Conservation (phyloP, 345 rosid genomes). For the Aquilaria malaccensis region DNA sequence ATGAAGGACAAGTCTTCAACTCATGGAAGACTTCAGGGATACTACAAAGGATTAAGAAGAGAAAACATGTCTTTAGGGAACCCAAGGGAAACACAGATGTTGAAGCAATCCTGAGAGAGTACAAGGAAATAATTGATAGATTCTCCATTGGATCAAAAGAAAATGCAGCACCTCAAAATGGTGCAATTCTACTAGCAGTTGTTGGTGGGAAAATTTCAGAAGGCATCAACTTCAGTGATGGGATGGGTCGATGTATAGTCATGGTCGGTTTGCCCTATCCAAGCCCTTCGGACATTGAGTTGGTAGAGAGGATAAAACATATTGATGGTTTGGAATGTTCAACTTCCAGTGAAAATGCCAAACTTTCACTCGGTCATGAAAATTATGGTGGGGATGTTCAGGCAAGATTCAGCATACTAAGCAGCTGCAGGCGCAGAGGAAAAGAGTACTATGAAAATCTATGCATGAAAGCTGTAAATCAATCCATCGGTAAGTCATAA, state of each 20-base stretch:
- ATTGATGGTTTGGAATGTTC: conserved; percentile 65
- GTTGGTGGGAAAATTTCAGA: conserved; percentile 99
- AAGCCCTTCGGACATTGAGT: conserved; percentile 70
- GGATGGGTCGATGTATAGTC: conserved; percentile 94
- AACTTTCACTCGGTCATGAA: conserved; percentile 32
- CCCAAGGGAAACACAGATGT: conserved; percentile 67
- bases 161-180: conserved; percentile 32
- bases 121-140: conserved; percentile 60
- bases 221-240: conserved; percentile 95
- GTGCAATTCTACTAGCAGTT: conserved; percentile 81
- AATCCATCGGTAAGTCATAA: conserved; percentile 64
- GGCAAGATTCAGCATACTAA: conserved; percentile 59
- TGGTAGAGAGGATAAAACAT: conserved; percentile 83
- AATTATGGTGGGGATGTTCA: conserved; percentile 39
- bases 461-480: conserved; percentile 97
- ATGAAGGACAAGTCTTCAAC: conserved; percentile 65
- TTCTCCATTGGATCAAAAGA: conserved; percentile 15
- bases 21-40: conserved; percentile 79
- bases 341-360: conserved; percentile 22
- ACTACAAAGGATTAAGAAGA: conserved; percentile 67
- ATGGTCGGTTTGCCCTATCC: conserved; percentile 98
- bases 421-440: conserved; percentile 74
- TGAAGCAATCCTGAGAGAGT: conserved; percentile 67
- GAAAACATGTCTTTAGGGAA: conserved; percentile 74
- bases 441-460: conserved; percentile 89